Evolutionary conservation across 225 moss, liverwort and hornwort species (phyloP).

Genomic region (Sphagnum contortum): DNA sequence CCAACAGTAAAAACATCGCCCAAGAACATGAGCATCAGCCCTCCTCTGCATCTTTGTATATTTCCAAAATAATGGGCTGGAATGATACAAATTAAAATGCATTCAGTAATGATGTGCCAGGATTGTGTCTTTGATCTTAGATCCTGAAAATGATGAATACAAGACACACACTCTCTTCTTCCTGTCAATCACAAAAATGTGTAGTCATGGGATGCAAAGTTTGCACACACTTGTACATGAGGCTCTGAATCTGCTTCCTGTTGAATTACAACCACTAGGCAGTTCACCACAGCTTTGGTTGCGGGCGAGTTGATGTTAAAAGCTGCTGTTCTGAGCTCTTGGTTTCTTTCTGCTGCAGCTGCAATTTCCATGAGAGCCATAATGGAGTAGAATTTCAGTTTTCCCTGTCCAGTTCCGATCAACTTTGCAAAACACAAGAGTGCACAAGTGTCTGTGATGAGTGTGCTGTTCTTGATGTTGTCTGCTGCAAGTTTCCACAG

Average conservation of each 20-base stretch:
- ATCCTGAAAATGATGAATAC: no score
- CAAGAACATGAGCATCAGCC: no score
- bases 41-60: no score
- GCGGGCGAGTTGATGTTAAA: conserved; percentile 48
- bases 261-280: conserved; percentile 24
- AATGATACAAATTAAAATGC: no score
- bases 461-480: conserved; percentile 44
- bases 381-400: conserved; percentile 21
- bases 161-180: no score
- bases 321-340: conserved; percentile 41
- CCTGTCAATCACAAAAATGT: no score
- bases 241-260: conserved; percentile 16
- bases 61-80: no score
- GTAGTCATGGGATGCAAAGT: no score
- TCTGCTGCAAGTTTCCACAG: conserved; percentile 37
- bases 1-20: no score
- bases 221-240: conserved; percentile 14
- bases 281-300: conserved; percentile 38
- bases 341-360: conserved; percentile 32
- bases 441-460: conserved; percentile 45
- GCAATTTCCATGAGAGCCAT: conserved; percentile 54
- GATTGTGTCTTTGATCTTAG: no score
- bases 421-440: conserved; percentile 43
- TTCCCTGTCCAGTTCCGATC: conserved; percentile 36
- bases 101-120: no score